Evolutionary conservation across 2,329 filamentous ascomycete genomes (phyloP).

Genomic region (Fusarium chaquense): DNA sequence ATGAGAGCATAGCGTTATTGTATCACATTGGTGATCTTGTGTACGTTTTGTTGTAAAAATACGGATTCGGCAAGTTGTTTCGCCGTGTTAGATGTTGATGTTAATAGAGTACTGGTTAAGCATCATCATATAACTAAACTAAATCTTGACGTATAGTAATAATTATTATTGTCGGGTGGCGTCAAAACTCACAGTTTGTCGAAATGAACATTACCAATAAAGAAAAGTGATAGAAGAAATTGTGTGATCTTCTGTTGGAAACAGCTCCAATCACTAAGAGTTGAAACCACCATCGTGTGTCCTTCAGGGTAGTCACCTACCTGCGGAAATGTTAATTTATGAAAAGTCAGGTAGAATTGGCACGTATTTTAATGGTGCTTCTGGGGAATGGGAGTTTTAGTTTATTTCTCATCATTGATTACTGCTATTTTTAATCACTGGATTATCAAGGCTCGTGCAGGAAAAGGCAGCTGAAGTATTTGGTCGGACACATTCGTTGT

Average conservation of each 20-base stretch:
- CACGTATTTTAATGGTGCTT: neutral
- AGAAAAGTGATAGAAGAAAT: too few relatives aligned
- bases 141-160: too few relatives aligned
- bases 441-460: neutral
- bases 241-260: neutral
- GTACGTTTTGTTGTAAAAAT: slow-evolving; percentile 18
- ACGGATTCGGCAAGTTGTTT: neutral
- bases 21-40: slow-evolving; percentile 8
- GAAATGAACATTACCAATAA: too few relatives aligned
- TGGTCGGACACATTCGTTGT: neutral
- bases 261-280: neutral
- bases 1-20: slow-evolving; percentile 9
- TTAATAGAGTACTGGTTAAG: neutral
- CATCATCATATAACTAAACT: too few relatives aligned
- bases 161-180: neutral
- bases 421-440: neutral
- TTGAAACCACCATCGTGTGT: neutral
- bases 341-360: neutral
- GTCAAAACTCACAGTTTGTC: neutral
- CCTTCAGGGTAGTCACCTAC: neutral
- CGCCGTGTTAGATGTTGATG: neutral
- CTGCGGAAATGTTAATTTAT: neutral
- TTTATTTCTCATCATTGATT: neutral
- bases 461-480: neutral
- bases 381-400: neutral